Percentiles rank a stretch among this genome's conserved stretches.
Conservation (phyloP, 2,329 filamentous ascomycete species). For the Fusarium annulatum region DNA sequence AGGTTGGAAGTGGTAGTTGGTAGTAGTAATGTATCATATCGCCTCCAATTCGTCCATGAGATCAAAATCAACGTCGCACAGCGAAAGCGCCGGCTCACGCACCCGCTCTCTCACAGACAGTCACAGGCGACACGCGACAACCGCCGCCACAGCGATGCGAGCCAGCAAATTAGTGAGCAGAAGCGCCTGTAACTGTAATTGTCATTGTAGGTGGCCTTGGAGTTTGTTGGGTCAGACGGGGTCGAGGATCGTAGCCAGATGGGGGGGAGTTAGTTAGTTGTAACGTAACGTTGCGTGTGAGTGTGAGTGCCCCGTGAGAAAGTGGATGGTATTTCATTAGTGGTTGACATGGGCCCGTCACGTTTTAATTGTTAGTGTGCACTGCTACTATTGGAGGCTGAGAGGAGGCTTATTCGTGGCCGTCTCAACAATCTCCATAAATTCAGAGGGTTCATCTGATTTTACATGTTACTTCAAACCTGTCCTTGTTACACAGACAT, state of each 20-base stretch:
- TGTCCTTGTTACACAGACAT: slow-evolving; percentile 18
- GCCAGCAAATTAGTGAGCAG: slow-evolving; percentile 12
- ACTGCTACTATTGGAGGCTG: background rate
- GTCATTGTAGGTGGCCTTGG: slow-evolving; percentile 1
- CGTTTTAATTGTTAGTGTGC: slow-evolving; percentile 30
- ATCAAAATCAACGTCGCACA: slow-evolving; percentile 42
- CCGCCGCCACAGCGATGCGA: slow-evolving; percentile 36
- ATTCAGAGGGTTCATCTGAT: slow-evolving; percentile 20
- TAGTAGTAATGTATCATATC: slow-evolving; percentile 21
- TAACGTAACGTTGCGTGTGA: slow-evolving; percentile 40
- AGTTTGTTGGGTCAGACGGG: slow-evolving; percentile 29
- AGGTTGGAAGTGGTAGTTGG: background rate
- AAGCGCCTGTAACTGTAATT: slow-evolving; percentile 3
- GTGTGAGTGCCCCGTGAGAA: slow-evolving; percentile 37
- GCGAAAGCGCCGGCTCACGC: slow-evolving; percentile 15
- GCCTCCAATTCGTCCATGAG: slow-evolving; percentile 14
- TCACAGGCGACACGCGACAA: slow-evolving; percentile 31
- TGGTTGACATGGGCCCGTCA: background rate
- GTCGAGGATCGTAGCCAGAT: background rate
- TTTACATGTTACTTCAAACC: slow-evolving; percentile 30
- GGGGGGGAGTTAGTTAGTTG: slow-evolving; percentile 5
- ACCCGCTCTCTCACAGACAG: background rate
- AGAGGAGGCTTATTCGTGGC: background rate
- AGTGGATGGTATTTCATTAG: slow-evolving; percentile 20
- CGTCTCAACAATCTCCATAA: slow-evolving; percentile 25